Base-by-base conservation (phyloP, 2,329 filamentous ascomycete species). In the Penicillium sp. region DNA sequence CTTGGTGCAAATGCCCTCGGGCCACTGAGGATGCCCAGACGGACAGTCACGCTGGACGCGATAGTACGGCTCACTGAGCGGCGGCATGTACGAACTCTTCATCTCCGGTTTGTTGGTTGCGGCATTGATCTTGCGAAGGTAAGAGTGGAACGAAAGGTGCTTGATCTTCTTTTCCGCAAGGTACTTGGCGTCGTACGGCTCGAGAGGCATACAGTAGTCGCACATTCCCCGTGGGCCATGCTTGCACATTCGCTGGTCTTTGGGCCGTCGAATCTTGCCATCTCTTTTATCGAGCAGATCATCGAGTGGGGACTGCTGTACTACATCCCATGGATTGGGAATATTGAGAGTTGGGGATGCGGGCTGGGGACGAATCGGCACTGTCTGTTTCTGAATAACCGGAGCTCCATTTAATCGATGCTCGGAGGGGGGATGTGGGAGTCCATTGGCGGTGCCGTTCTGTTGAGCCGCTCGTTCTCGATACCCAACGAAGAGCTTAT, bases 171-270 rank as follows among this genome's bases (percentile, higher is more conserved):
- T 96, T 69, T 99, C 94, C 34, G 87, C 86, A 17, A 99, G 84
- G 70, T 97, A 97, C 57, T 88, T 88, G n/a, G 89, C 77, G 71
- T 96, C 89, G 77, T 96, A 99, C 0, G 95, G 95, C 72, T 99
- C 95, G 53, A 98, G 80, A 0, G 96, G 96, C 86, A 96, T 96
- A 80, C 95, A 99, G 78, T 97, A 96, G 78, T 99, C 95, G 77
- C 95, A 99, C 95, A 99, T 99, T 75, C 95, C 95, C 78, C 96
- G 98, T 54, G 90, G 88, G 1, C 94, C 94, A 75, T 99, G 95
- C 63, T 91, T 89, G 80, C 95, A 99, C 92, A 99, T 95, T 73
- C 90, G 91, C 59, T 79, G 75, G 74, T 96, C 91, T 59, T 84
- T 84, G 62, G 85, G 85, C 63, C 93, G 84, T 20, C 86, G 81